These are phyloP conservation scores for Fomitopsis betulina DNA, from an alignment of 1,284 basidiomycete species.

Conservation along the genomic window DNA sequence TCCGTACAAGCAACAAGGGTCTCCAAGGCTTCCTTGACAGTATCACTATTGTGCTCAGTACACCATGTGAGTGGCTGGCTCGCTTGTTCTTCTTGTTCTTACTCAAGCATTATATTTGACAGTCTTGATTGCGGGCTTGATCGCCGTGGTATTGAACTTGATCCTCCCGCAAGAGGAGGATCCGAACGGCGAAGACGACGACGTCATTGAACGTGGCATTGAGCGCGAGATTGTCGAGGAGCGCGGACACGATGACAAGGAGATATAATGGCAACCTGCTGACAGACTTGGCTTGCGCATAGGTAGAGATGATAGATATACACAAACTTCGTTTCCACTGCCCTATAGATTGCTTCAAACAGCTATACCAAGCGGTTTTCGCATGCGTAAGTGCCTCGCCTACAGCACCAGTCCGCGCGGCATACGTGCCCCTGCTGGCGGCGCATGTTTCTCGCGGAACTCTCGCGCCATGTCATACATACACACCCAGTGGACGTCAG, in stretches of 20 bases:
- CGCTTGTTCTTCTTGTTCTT: not conserved
- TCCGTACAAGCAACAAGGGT: conserved; percentile 50
- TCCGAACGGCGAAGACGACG: conserved; percentile 27
- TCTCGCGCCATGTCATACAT: conserved; percentile 64
- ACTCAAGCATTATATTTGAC: not conserved
- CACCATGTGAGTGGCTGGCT: conserved; percentile 56
- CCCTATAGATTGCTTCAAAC: too few species aligned
- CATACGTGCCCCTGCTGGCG: conserved; percentile 36
- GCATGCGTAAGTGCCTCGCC: too few species aligned
- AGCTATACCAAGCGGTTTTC: too few species aligned
- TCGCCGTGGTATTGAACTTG: conserved; percentile 62
- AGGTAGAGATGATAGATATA: too few species aligned
- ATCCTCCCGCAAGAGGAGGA: conserved; percentile 52
- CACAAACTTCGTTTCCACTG: too few species aligned
- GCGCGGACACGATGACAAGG: not conserved
- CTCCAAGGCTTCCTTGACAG: conserved; percentile 71
- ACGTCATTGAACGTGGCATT: not conserved
- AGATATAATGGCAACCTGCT: not conserved
- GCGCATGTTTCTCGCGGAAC: conserved; percentile 33
- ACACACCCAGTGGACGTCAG: conserved; percentile 45
- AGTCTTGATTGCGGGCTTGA: conserved; percentile 66
- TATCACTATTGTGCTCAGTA: conserved; percentile 75
- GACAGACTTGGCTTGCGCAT: too few species aligned
- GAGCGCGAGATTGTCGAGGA: conserved; percentile 22
- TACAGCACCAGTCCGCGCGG: conserved; percentile 24